Base-by-base conservation (phyloP, 2,329 filamentous ascomycete species). In the Didymella segeticola region DNA sequence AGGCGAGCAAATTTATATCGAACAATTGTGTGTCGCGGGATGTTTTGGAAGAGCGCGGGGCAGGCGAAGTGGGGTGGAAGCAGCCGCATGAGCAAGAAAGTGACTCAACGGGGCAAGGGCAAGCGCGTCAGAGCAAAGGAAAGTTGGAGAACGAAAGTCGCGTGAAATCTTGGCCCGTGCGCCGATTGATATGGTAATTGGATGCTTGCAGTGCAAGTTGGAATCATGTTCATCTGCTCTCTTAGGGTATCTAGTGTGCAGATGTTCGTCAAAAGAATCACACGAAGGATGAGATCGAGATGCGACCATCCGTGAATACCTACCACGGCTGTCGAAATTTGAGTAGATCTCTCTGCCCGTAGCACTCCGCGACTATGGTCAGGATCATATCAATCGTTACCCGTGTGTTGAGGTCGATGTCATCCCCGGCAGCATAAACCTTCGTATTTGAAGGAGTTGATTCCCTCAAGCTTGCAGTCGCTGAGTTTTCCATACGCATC, bases 311-410 rank as follows among this genome's bases (percentile, higher is more conserved):
- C 42, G 20, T 20, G n/a, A 23, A 6, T 36, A 49, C 51, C 51
- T 54, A 66, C 64, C 65, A 68, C 17, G 43, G 47, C 39, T 88
- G 84, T 53, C 91, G 84, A 57, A 88, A 89, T 65, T 89, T 86
- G 42, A 97, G 82, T 58, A 97, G 76, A 74, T 98, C 93, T 60
- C 88, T 83, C 76, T 98, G 93, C 1, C 93, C 92, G 75, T 93
- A 98, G 61, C 90, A 86, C 75, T 96, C 92, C 64, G 91, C 93
- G 41, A 89, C 88, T 29, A 97, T 83, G 0, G 90, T 95, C 62
- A 97, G 79, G 47, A 97, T 90, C 91, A 96, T 96, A 75, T 96
- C 93, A 27, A 97, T 80, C 33, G 91, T 92, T n/a, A 86, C 88
- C 23, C 84, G 80, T 1, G 72, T 77, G 47, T 76, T 75, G 26